phyloP scores from a whole-genome alignment of 2,329 filamentous ascomycete genomes.

The Raffaelea ambrosiae region DNA sequence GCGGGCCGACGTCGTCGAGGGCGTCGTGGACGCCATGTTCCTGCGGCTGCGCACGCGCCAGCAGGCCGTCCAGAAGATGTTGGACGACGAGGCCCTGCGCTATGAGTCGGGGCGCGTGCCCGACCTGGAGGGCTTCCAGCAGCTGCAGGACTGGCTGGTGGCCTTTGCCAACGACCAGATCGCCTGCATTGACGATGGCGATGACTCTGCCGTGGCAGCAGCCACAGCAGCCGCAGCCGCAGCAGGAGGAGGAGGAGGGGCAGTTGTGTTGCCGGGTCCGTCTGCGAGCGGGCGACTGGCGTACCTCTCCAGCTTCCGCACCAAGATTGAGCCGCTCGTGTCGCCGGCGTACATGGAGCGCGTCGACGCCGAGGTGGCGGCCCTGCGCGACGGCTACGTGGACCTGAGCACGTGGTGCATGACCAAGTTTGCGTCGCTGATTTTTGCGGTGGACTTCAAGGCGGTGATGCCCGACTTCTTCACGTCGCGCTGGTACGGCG shows the following conservation, averaged over 20 bases:
- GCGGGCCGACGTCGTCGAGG: constrained; percentile 84
- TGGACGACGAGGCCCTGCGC: constrained; percentile 73
- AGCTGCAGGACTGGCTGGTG: constrained; percentile 90
- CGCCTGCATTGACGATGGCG: constrained; percentile 90
- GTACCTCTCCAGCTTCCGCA: constrained; percentile 79
- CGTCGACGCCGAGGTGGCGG: constrained; percentile 62
- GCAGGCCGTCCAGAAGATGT: constrained; percentile 75
- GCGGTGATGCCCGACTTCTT: constrained; percentile 82
- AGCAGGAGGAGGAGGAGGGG: neutral
- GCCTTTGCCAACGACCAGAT: constrained; percentile 98
- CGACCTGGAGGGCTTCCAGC: constrained; percentile 62
- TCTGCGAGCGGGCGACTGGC: constrained; percentile 43
- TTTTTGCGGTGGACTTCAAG: constrained; percentile 86
- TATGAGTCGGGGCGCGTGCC: constrained; percentile 52
- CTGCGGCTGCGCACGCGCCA: constrained; percentile 75
- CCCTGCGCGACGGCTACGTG: constrained; percentile 83
- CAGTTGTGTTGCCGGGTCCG: neutral
- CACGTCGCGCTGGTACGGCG: constrained; percentile 75
- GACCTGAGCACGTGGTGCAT: constrained; percentile 93
- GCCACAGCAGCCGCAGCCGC: neutral
- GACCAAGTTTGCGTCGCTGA: constrained; percentile 72
- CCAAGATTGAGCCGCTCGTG: constrained; percentile 73
- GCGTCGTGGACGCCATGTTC: constrained; percentile 95
- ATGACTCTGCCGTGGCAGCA: constrained; percentile 37
- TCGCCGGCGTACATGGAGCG: constrained; percentile 71